Conservation (phyloP, 441 rosid species). For the Arabidopsis lyrata region DNA sequence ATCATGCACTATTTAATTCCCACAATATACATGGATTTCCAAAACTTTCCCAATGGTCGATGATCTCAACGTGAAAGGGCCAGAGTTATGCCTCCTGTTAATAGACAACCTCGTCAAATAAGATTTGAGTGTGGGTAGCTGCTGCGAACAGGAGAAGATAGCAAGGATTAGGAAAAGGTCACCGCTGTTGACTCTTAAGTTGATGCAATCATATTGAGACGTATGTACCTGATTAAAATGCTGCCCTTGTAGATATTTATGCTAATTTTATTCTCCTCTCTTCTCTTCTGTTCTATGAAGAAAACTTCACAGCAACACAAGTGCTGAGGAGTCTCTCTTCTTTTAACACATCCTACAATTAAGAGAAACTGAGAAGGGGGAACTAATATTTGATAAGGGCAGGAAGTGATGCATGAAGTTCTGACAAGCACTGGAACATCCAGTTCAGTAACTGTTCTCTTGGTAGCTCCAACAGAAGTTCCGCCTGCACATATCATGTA, state of each 20-base stretch:
- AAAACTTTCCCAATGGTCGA: constrained; percentile 40
- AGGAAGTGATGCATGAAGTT: constrained; percentile 85
- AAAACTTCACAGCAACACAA: constrained; percentile 26
- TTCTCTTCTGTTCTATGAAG: constrained; percentile 7
- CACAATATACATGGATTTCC: constrained; percentile 25
- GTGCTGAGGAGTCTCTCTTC: constrained; percentile 36
- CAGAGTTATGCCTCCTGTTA: constrained; percentile 4
- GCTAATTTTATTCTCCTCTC: constrained; percentile 20
- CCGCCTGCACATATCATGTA: constrained; percentile 65
- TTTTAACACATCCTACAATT: constrained; percentile 28
- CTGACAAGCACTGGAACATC: constrained; percentile 93
- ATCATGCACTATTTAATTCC: background rate
- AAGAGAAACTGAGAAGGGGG: constrained; percentile 14
- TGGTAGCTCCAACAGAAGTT: constrained; percentile 94
- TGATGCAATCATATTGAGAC: constrained; percentile 20
- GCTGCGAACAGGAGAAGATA: constrained; percentile 28
- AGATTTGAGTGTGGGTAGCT: constrained; percentile 21
- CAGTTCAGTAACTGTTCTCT: constrained; percentile 88
- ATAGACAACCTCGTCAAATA: constrained; percentile 10
- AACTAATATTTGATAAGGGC: constrained; percentile 77
- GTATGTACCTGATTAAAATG: constrained; percentile 32
- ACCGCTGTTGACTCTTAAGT: constrained; percentile 13
- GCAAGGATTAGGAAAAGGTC: constrained; percentile 16
- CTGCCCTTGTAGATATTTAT: constrained; percentile 18
- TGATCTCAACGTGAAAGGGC: constrained; percentile 17